Conservation (phyloP, 768 basidiomycete species). For the Amanita jacksonii region DNA sequence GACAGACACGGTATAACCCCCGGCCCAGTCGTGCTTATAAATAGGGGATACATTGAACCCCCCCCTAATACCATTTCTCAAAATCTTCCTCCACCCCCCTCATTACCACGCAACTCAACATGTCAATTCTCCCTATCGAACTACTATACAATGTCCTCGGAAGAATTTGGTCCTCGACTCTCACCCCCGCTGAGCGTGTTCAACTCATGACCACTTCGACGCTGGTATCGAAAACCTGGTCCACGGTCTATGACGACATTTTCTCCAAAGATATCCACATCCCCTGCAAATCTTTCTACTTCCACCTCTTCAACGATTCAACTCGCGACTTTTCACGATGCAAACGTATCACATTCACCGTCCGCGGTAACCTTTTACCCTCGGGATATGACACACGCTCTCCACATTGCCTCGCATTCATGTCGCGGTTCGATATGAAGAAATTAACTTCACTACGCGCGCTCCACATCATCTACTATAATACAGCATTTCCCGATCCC, state of each 20-base stretch:
- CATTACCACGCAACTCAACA: too few species aligned
- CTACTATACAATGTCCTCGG: slow-evolving; percentile 5
- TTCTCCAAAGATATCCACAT: slow-evolving; percentile 2
- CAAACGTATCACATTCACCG: slow-evolving; percentile 4
- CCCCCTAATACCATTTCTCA: too few species aligned
- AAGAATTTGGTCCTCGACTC: neutral
- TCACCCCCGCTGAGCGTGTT: neutral
- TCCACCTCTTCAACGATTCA: neutral
- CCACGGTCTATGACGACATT: neutral
- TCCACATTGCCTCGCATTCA: neutral
- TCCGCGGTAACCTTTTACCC: neutral
- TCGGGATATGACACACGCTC: too few species aligned
- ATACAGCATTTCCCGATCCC: slow-evolving; percentile 4
- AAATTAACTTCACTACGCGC: neutral
- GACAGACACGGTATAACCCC: too few species aligned
- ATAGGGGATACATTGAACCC: too few species aligned
- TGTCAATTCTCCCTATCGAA: slow-evolving; percentile 1
- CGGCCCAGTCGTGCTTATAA: too few species aligned
- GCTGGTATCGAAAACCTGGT: slow-evolving; percentile 1
- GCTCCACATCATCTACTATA: slow-evolving; percentile 2
- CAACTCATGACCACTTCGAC: neutral
- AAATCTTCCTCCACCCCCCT: too few species aligned
- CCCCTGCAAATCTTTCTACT: slow-evolving; percentile 7
- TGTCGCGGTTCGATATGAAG: neutral
- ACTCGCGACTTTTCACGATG: neutral